phyloP scores from a whole-genome alignment of 768 basidiomycete genomes.

The Cyathus striatus region DNA sequence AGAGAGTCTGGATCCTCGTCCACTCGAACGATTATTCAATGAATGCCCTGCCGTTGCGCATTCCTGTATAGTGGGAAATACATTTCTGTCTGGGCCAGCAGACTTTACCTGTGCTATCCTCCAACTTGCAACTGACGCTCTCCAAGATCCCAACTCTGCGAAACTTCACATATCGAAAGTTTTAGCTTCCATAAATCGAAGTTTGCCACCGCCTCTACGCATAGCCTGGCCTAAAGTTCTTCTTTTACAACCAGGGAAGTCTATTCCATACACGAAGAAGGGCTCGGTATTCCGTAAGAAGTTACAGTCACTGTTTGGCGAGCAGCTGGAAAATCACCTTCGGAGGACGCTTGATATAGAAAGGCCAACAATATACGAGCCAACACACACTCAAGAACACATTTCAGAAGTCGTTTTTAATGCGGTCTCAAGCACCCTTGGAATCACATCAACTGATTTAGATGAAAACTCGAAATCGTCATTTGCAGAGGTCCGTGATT shows the following conservation, averaged over 20 bases:
- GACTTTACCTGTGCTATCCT: conserved; percentile 25
- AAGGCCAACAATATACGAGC: conserved; percentile 6
- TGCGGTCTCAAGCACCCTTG: conserved; percentile 17
- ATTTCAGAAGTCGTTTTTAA: conserved; percentile 10
- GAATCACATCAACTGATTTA: conserved; percentile 16
- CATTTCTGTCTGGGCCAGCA: conserved; percentile 22
- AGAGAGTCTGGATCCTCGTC: conserved; percentile 27
- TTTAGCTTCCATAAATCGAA: conserved; percentile 20
- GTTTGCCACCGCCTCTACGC: conserved; percentile 24
- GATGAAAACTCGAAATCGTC: conserved; percentile 20
- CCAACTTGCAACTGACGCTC: conserved; percentile 12
- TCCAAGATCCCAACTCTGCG: conserved; percentile 4
- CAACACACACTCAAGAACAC: conserved; percentile 7
- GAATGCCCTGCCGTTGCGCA: conserved; percentile 16
- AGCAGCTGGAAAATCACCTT: conserved; percentile 9
- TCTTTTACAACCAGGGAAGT: conserved; percentile 16
- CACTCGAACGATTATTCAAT: conserved; percentile 21
- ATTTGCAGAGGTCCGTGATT: conserved; percentile 22
- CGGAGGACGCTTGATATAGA: conserved; percentile 8
- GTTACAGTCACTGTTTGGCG: conserved; percentile 23
- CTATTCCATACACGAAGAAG: conserved; percentile 25
- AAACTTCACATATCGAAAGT: conserved; percentile 20
- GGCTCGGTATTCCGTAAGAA: conserved; percentile 27
- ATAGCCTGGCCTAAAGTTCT: conserved; percentile 27
- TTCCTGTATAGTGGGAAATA: conserved; percentile 27